Evolutionary conservation across 2,329 filamentous ascomycete genomes (phyloP), one percentile per base, ranked within the genome.

Genomic region (Xylariales sp.): DNA sequence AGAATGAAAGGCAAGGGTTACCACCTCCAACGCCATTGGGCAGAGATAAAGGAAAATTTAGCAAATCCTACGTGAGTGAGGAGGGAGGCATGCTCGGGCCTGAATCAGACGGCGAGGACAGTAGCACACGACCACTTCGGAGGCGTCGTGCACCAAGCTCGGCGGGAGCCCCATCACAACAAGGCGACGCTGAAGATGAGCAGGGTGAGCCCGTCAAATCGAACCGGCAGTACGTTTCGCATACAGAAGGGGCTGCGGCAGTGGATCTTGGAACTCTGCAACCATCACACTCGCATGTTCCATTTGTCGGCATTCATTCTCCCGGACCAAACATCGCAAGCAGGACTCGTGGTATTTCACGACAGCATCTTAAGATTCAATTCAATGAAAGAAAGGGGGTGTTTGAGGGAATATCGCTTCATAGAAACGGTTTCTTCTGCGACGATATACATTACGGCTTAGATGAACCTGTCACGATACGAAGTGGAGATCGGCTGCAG

Each of bases 261-360:
- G 74, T 81, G 28, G 77, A 85, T 52, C 63, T 83, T 27, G 69
- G 70, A 8, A 71, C 69, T 15, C 65, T 84, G 31, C 70, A 77
- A 5, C 79, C 81, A 2, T 77, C 78, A 17, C 76, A 78, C 0
- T 61, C 74, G 43, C 72, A 80, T 40, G 76, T 80, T 39, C 79
- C 82, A 4, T 73, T 86, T 41, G 72, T 89, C 33, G 78, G 78
- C 23, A 86, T 90, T 30, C 85, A 89, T 56, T 85, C 85, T 4
- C 79, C 78, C 0, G 74, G 75, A 2, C 74, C 74, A 5, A 68
- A 76, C 33, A 77, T 78, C 43, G 74, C 78, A 3, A 68, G 60
- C 42, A 78, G 75, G 45, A 86, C 85, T 35, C 85, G 84, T 53
- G 76, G 75, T 35, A 89, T 90, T 38, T 90, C 85, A 4, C 71